Percentiles rank a stretch among this genome's conserved stretches.
These are phyloP conservation scores for Beauveria sp. DNA, from an alignment of 2,329 filamentous ascomycete species.

Conservation along the genomic window DNA sequence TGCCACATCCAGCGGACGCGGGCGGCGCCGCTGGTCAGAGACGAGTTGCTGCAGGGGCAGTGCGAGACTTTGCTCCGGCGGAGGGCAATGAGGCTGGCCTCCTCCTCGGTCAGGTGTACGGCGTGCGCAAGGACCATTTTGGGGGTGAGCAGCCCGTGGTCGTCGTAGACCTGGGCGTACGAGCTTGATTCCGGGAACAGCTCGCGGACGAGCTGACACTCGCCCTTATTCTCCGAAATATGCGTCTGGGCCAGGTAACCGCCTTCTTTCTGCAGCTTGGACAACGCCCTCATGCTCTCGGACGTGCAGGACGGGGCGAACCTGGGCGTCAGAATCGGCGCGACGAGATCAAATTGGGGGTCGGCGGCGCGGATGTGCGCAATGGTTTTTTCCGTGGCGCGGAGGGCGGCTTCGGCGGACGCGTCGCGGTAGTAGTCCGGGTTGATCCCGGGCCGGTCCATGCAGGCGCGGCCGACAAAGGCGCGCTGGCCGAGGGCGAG, in stretches of 20 bases:
- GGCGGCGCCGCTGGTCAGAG: slow-evolving; percentile 71
- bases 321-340: slow-evolving; percentile 70
- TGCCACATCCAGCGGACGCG: slow-evolving; percentile 68
- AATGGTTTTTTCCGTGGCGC: slow-evolving; percentile 52
- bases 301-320: slow-evolving; percentile 58
- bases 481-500: slow-evolving; percentile 75
- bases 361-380: slow-evolving; percentile 62
- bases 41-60: slow-evolving; percentile 81
- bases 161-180: slow-evolving; percentile 78
- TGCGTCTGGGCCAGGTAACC: slow-evolving; percentile 77
- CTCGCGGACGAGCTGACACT: slow-evolving; percentile 61
- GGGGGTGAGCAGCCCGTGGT: slow-evolving; percentile 57
- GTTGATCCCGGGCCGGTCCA: slow-evolving; percentile 63
- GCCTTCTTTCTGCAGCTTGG: slow-evolving; percentile 53
- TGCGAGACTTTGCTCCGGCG: slow-evolving; percentile 66
- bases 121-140: slow-evolving; percentile 81
- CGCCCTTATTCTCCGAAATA: slow-evolving; percentile 72
- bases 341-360: slow-evolving; percentile 55
- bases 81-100: slow-evolving; percentile 55
- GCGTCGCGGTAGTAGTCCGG: slow-evolving; percentile 77
- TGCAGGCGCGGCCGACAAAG: slow-evolving; percentile 89
- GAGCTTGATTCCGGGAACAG: slow-evolving; percentile 57
- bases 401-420: slow-evolving; percentile 48
- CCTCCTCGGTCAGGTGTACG: slow-evolving; percentile 63
- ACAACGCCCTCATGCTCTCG: slow-evolving; percentile 56